These are phyloP conservation scores for Dictyostelium brefeldianum DNA, from an alignment of 78 protist genomes.

Conservation along the genomic window DNA sequence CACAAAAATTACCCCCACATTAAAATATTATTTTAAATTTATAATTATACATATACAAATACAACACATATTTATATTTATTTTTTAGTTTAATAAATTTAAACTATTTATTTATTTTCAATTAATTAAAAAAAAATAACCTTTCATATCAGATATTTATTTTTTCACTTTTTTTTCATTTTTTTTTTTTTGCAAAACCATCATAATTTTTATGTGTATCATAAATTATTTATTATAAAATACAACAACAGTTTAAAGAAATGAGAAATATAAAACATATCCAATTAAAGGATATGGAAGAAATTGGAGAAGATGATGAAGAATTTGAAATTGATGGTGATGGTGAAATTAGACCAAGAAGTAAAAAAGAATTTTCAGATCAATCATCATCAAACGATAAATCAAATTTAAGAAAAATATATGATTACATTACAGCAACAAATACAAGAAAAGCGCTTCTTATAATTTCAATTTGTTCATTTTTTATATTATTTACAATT, in stretches of 20 bases:
- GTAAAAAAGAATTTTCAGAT: not conserved
- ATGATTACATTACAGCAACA: conserved; percentile 2
- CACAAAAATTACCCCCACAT: no score
- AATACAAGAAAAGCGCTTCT: conserved; percentile 32
- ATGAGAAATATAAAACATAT: conserved; percentile 63
- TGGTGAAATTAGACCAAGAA: conserved; percentile 1
- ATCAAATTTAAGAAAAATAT: not conserved
- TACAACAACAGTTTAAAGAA: not conserved
- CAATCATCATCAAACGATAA: not conserved
- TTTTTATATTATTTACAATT: conserved; percentile 23
- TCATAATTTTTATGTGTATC: not conserved
- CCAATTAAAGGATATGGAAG: conserved; percentile 47
- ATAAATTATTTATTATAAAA: not conserved
- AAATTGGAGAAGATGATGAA: conserved; percentile 30
- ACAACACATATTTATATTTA: no score
- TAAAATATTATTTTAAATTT: no score
- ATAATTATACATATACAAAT: no score
- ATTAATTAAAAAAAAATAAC: no score
- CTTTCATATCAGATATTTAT: no score
- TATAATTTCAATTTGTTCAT: not conserved
- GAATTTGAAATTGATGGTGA: conserved; percentile 36
- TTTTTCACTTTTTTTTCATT: not conserved
- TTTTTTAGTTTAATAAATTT: no score
- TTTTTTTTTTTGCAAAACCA: not conserved
- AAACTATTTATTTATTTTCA: no score